phyloP scores from a whole-genome alignment of 305 asterid genomes.

The Striga hermonthica region DNA sequence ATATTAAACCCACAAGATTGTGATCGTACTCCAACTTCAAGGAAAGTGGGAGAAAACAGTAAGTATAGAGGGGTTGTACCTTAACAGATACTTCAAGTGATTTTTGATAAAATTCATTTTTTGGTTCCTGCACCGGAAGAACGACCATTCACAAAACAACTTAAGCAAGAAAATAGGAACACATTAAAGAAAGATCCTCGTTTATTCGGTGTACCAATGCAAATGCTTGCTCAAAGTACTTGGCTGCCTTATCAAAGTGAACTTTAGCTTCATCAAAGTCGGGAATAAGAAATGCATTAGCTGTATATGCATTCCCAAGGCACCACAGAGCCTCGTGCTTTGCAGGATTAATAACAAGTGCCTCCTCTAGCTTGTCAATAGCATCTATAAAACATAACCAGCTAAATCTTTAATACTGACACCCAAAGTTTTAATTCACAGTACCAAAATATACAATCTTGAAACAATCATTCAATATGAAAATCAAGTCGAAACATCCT shows the following conservation, averaged over 20 bases:
- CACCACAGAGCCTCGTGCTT: conserved; percentile 88
- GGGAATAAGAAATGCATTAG: conserved; percentile 74
- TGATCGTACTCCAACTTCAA: too few species aligned
- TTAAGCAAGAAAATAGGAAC: conserved; percentile 20
- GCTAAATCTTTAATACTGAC: conserved; percentile 14
- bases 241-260: conserved; percentile 60
- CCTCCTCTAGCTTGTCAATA: conserved; percentile 85
- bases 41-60: too few species aligned
- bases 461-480: background rate
- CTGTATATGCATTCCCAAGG: conserved; percentile 86
- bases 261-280: conserved; percentile 62
- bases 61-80: conserved; percentile 39
- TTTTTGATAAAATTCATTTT: conserved; percentile 72
- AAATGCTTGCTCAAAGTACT: conserved; percentile 70
- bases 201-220: conserved; percentile 49
- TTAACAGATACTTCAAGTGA: conserved; percentile 76
- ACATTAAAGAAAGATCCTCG: background rate
- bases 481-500: background rate
- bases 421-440: too few species aligned
- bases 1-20: too few species aligned
- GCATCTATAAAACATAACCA: conserved; percentile 51
- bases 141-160: too few species aligned
- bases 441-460: background rate
- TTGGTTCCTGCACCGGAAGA: conserved; percentile 64
- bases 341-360: conserved; percentile 58